phyloP scores from a whole-genome alignment of 192 early-diverging fungal species.

The Obelidium mucronatum region DNA sequence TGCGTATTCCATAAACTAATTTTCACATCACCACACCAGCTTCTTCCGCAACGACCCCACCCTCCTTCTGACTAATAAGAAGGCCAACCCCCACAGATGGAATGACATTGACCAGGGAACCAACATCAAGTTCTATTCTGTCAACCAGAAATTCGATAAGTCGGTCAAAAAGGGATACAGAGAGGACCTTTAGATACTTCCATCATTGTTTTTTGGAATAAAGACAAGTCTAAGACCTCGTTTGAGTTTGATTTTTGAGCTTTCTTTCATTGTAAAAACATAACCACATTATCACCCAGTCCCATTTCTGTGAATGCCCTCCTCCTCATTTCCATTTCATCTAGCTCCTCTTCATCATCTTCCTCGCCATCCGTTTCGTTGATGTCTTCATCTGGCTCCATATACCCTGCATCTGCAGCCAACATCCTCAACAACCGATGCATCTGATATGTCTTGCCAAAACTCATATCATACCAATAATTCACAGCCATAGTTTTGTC shows the following conservation, averaged over 20 bases:
- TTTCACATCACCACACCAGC: neutral
- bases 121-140: slow-evolving; percentile 33
- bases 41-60: slow-evolving; percentile 28
- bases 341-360: slow-evolving; percentile 1
- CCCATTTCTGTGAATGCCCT: no score
- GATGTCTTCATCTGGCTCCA: slow-evolving; percentile 10
- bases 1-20: neutral
- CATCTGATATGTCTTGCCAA: slow-evolving; percentile 7
- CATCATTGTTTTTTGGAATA: no score
- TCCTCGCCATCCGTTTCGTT: neutral
- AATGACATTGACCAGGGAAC: slow-evolving; percentile 16
- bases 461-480: slow-evolving; percentile 62
- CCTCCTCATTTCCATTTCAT: no score
- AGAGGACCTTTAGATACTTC: slow-evolving; percentile 15
- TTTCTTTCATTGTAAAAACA: no score
- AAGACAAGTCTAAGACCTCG: no score
- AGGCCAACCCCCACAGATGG: slow-evolving; percentile 25
- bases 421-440: slow-evolving; percentile 3
- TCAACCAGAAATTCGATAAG: slow-evolving; percentile 35
- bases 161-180: slow-evolving; percentile 20
- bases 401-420: slow-evolving; percentile 3
- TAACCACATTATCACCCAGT: no score
- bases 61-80: slow-evolving; percentile 26
- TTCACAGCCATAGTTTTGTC: slow-evolving; percentile 54
- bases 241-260: no score